Percentiles rank a stretch among this genome's conserved stretches.
These are phyloP conservation scores for Fusarium ambrosium DNA, from an alignment of 2,329 filamentous ascomycete genomes.

Conservation along the genomic window DNA sequence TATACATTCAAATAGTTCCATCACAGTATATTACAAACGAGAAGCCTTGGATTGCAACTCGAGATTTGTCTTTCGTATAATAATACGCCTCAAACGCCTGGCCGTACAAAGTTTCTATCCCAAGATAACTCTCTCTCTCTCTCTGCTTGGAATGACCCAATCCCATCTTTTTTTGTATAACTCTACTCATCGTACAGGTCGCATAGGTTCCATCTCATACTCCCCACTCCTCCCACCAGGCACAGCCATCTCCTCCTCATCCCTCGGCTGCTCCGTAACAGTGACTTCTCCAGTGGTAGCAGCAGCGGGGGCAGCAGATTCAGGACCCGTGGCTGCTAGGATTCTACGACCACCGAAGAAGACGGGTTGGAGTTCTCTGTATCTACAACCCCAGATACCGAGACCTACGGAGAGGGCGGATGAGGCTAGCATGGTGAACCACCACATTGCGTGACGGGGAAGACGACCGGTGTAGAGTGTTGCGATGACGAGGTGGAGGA, in stretches of 20 bases:
- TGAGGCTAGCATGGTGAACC: slow-evolving; percentile 71
- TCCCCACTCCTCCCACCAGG: slow-evolving; percentile 68
- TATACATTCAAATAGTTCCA: background rate
- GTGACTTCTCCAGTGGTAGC: slow-evolving; percentile 11
- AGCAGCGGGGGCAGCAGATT: background rate
- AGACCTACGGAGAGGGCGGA: slow-evolving; percentile 66
- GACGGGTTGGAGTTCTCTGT: slow-evolving; percentile 89
- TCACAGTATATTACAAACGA: background rate
- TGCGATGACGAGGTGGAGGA: slow-evolving; percentile 83
- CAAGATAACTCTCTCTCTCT: slow-evolving; percentile 26
- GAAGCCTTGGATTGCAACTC: background rate
- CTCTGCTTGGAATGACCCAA: background rate
- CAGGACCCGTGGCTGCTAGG: slow-evolving; percentile 48
- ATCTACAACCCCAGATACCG: slow-evolving; percentile 92
- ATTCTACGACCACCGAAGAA: slow-evolving; percentile 77
- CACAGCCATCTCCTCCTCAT: slow-evolving; percentile 65
- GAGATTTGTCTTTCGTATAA: background rate
- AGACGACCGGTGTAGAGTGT: slow-evolving; percentile 83
- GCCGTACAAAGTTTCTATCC: slow-evolving; percentile 52
- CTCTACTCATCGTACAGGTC: slow-evolving; percentile 36
- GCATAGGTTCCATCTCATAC: slow-evolving; percentile 73
- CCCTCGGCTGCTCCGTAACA: slow-evolving; percentile 41
- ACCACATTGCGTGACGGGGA: slow-evolving; percentile 88
- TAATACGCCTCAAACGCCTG: slow-evolving; percentile 50
- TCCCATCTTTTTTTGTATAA: background rate